Base-by-base conservation (phyloP, 176 grass and related monocot species). In the Saccharum spontaneum region DNA sequence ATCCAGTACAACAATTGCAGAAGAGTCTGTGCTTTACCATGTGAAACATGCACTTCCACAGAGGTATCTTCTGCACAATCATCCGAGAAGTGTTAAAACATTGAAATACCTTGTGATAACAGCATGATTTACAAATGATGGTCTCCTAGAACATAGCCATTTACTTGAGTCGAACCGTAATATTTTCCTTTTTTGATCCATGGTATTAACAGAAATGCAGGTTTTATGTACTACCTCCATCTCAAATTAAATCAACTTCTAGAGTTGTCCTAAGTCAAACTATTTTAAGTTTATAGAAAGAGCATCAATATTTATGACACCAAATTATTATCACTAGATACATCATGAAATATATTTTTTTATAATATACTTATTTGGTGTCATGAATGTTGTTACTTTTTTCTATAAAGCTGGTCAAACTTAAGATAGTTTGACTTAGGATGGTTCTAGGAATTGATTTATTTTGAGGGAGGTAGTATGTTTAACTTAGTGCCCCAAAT, bases 11-110 rank as follows among this genome's bases (percentile, higher is more conserved):
- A 4, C 26, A 36, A n/a, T 70, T 5, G 67, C 20, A 16, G 20
- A 70, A 71, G 9, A n/a, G 0, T 78, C 39, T 49, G 5, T 70
- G 65, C 72, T 81, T 57, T 22, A 79, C 26, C 76, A 89, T 0
- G 31, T 64, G 16, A 92, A 89, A 64, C 90, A 92, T 66, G 68
- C 64, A 52, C 48, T 92, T 52, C 76, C 84, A 13, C 85, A 92
- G 5, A 87, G 39, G 76, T 87, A 82, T 54, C 41, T 60, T 82
- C 90, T 94, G 72, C 77, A 90, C 22, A 79, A 59, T 34, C 30
- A 23, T 39, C 59, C 10, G 31, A 44, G 49, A 16, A 8, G 26
- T 38, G 16, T 73, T 38, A 83, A 16, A 63, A 73, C 10, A 11
- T 31, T 12, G 33, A 69, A 54, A 15, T 40, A 36, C 4, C 45